phyloP scores from a whole-genome alignment of 208 protist genomes.

The Trypanosoma avium region DNA sequence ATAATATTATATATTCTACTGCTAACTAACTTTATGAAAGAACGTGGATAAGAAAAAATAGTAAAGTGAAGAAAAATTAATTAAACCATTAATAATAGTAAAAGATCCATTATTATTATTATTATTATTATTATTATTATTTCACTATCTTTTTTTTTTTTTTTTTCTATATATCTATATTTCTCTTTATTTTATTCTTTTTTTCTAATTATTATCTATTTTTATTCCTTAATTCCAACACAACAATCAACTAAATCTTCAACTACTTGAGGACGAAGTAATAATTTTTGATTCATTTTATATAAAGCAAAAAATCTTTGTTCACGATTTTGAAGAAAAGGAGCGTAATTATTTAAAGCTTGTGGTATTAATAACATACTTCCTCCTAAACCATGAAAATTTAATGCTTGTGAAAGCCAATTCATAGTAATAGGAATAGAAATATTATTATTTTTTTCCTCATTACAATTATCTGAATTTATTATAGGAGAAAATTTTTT shows the following conservation, averaged over 20 bases:
- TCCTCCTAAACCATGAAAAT: constrained; percentile 23
- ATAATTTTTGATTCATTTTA: constrained; percentile 25
- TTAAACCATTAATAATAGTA: neutral
- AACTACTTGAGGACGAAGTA: constrained; percentile 27
- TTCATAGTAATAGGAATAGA: constrained; percentile 8
- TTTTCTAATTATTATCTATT: neutral
- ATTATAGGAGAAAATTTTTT: neutral
- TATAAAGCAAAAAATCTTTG: constrained; percentile 24
- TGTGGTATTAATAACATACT: constrained; percentile 6
- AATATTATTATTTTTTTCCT: neutral
- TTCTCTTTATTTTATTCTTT: neutral
- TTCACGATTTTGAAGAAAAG: constrained; percentile 8
- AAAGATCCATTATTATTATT: constrained; percentile 1
- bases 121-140: constrained; percentile 5
- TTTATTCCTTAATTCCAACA: constrained; percentile 4
- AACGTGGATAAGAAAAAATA: no score
- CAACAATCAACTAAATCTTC: constrained; percentile 30
- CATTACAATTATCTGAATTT: neutral
- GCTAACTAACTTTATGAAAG: no score
- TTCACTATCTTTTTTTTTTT: constrained; percentile 2
- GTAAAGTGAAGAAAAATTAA: no score
- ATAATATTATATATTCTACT: no score
- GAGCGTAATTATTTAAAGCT: constrained; percentile 1
- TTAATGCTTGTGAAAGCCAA: constrained; percentile 28
- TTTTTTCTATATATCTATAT: neutral